Base-by-base conservation (phyloP, 306 rosid genomes). In the Cucurbita moschata region DNA sequence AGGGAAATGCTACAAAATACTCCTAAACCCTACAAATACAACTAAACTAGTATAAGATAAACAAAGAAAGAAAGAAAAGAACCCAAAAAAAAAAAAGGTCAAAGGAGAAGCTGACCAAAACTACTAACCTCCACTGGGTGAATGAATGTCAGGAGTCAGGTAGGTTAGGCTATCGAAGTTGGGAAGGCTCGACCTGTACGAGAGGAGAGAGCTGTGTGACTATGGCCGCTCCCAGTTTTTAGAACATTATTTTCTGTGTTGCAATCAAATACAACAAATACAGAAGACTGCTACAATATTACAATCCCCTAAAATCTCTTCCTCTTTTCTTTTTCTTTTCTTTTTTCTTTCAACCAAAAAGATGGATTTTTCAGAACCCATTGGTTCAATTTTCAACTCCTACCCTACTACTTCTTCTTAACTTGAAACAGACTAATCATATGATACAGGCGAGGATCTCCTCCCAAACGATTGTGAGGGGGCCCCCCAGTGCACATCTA, bases 231-330 rank as follows among this genome's bases (percentile, higher is more conserved):
- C 72, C 91, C 77, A 82, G 63, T 83, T 81, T 81, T 80, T 53
- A 70, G 83, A 79, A 81, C 77, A 82, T 89, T 92, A 88, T 89
- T 89, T 89, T 87, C 82, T 86, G 96, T 86, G 88, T 86, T 86
- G 82, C 76, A 82, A 84, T 85, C 92, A 87, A 88, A 88, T 82
- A 87, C 87, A 83, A 86, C 90, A 87, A 87, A 87, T 82, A 86
- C 86, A 87, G 83, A 64, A 64, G 47, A 91, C 83, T 76, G 88
- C 89, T 81, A 86, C 78, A 79, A 88, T 78, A 88, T 79, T 85
- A 87, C 87, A 88, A 82, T 83, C 81, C 80, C 96, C 96, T 84
- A 88, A 52, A 82, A 79, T 86, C 82, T 77, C 84, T 80, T 57
- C 62, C 87, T 4, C 14, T 21, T 14, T 51, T 19, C 19, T 19